Conservation (phyloP, 768 basidiomycete genomes). For the Tricholoma flavovirens region DNA sequence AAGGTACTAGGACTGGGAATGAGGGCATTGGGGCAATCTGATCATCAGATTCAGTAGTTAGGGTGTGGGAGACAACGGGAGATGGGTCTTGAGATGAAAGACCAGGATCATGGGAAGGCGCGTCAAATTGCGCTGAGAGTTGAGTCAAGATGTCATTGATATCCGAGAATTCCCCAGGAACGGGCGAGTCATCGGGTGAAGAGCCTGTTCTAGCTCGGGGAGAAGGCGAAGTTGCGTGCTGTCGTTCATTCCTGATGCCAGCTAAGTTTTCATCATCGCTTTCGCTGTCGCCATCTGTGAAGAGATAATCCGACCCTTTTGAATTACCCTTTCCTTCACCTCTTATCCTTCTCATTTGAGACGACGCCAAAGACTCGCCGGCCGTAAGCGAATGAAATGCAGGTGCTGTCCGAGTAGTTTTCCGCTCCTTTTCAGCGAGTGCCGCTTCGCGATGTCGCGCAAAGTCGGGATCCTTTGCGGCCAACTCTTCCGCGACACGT, state of each 20-base stretch:
- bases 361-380: conserved; percentile 33
- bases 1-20: conserved; percentile 29
- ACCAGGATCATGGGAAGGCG: conserved; percentile 38
- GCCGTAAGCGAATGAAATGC: conserved; percentile 76
- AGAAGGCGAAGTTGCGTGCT: conserved; percentile 27
- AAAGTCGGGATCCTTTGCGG: conserved; percentile 41
- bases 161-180: conserved; percentile 59
- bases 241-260: conserved; percentile 21
- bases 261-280: conserved; percentile 37
- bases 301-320: conserved; percentile 52
- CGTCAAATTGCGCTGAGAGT: conserved; percentile 64
- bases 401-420: conserved; percentile 63
- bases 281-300: conserved; percentile 42
- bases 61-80: conserved; percentile 42
- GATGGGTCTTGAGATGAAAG: conserved; percentile 42
- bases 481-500: conserved; percentile 36
- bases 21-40: conserved; percentile 17
- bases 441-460: conserved; percentile 39
- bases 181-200: conserved; percentile 38
- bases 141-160: conserved; percentile 75
- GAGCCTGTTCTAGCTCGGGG: conserved; percentile 28
- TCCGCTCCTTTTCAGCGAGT: conserved; percentile 40
- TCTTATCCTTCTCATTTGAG: conserved; percentile 27
- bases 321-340: conserved; percentile 33
- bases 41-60: conserved; percentile 22